Conservation (phyloP, 202 grass and related monocot species). For the Miscanthus sacchariflorus region DNA sequence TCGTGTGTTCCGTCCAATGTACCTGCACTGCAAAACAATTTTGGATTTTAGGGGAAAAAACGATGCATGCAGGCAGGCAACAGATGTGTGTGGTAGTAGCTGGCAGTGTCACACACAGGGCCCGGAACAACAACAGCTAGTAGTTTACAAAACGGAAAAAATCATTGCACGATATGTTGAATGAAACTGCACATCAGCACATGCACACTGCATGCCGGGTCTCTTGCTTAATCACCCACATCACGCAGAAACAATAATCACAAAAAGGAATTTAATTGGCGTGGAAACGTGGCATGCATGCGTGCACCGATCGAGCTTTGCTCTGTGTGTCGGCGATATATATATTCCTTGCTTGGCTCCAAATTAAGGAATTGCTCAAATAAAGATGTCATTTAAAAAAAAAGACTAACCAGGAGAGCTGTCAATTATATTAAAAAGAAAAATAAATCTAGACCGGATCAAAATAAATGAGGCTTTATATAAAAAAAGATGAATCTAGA, state of each 20-base stretch:
- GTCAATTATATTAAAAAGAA: no score
- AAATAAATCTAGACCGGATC: no score
- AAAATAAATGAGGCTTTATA: no score
- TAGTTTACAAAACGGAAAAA: not conserved
- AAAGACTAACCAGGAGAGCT: not conserved
- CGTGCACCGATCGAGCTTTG: not conserved
- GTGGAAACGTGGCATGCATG: not conserved
- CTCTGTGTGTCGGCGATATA: not conserved
- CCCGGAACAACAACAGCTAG: not conserved
- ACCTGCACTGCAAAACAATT: slow-evolving; percentile 12
- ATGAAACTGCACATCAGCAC: not conserved
- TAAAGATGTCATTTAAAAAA: not conserved
- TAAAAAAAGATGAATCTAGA: no score
- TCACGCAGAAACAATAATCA: not conserved
- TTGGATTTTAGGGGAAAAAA: slow-evolving; percentile 19
- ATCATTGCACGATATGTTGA: not conserved
- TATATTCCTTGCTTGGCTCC: slow-evolving; percentile 19
- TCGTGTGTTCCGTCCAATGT: slow-evolving; percentile 12
- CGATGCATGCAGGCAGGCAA: not conserved
- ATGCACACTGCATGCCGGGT: not conserved
- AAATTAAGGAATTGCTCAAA: slow-evolving; percentile 20
- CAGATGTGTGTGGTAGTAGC: not conserved
- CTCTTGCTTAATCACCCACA: not conserved
- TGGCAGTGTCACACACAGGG: not conserved
- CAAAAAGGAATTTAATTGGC: no score